Evolutionary conservation across 2,329 filamentous ascomycete genomes (phyloP).

Genomic region (Samsoniella hepiali): DNA sequence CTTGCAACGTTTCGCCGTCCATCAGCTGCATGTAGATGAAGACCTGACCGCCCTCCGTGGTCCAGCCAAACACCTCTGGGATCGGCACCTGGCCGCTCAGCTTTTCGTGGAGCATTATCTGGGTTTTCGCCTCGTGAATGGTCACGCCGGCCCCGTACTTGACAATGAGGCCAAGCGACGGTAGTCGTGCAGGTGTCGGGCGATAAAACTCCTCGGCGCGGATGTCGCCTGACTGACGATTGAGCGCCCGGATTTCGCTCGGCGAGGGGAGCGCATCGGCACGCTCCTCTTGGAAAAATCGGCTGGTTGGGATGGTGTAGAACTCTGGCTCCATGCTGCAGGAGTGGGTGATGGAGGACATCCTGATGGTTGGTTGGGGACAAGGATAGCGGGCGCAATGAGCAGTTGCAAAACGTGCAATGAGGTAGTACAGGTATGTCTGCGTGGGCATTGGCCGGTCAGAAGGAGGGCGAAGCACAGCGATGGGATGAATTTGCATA

Average conservation of each 20-base stretch:
- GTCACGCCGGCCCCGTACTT: constrained; percentile 35
- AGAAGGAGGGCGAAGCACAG: too few relatives aligned
- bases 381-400: too few relatives aligned
- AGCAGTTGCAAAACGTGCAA: too few relatives aligned
- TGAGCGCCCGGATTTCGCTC: constrained; percentile 29
- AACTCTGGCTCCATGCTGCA: too few relatives aligned
- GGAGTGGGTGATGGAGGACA: too few relatives aligned
- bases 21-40: constrained; percentile 29
- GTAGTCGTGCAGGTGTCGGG: constrained; percentile 31
- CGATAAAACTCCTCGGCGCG: constrained; percentile 24
- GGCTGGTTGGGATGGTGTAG: too few relatives aligned
- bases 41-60: constrained; percentile 21
- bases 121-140: constrained; percentile 29
- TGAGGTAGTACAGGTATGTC: too few relatives aligned
- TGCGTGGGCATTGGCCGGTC: too few relatives aligned
- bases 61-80: constrained; percentile 36
- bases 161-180: constrained; percentile 32
- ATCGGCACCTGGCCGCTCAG: constrained; percentile 26
- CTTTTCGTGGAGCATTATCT: constrained; percentile 27
- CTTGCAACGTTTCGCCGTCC: constrained; percentile 24
- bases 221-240: constrained; percentile 22
- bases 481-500: too few relatives aligned
- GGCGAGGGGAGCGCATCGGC: constrained; percentile 28
- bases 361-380: too few relatives aligned
- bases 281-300: too few relatives aligned